Conservation (phyloP, 345 rosid species). For the Citrus inodora region DNA sequence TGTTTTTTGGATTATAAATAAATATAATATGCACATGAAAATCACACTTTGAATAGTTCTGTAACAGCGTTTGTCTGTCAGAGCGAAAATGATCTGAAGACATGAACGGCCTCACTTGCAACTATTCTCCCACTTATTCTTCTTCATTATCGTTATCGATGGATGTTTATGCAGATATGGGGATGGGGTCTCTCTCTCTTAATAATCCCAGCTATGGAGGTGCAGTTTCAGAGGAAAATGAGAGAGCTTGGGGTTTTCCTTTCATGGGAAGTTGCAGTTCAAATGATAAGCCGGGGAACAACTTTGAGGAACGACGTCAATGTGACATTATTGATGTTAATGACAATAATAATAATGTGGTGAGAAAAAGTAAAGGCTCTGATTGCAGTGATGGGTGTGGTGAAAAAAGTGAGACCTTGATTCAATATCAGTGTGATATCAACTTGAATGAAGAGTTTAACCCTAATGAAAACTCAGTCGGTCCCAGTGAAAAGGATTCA, state of each 20-base stretch:
- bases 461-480: constrained; percentile 13
- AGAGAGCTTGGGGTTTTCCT: constrained; percentile 37
- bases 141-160: constrained; percentile 22
- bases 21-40: too few relatives aligned
- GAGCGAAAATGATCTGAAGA: constrained; percentile 29
- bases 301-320: constrained; percentile 14
- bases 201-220: constrained; percentile 20
- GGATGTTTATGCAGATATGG: constrained; percentile 40
- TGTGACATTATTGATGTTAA: constrained; percentile 2
- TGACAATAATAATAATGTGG: neutral
- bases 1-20: too few relatives aligned
- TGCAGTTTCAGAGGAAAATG: constrained; percentile 21
- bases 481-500: constrained; percentile 35
- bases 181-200: constrained; percentile 47
- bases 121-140: constrained; percentile 6
- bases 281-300: neutral
- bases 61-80: constrained; percentile 50
- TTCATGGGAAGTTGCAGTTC: constrained; percentile 20
- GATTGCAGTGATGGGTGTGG: constrained; percentile 33
- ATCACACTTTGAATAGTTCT: constrained; percentile 25
- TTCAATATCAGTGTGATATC: constrained; percentile 13
- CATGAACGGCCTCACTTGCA: constrained; percentile 11
- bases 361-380: neutral
- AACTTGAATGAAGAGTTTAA: constrained; percentile 28
- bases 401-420: constrained; percentile 18